A percentile compares a stretch with the other conserved stretches of the same genome.
phyloP scores from a whole-genome alignment of 768 basidiomycete genomes.

The Rhizopogon vulgaris region DNA sequence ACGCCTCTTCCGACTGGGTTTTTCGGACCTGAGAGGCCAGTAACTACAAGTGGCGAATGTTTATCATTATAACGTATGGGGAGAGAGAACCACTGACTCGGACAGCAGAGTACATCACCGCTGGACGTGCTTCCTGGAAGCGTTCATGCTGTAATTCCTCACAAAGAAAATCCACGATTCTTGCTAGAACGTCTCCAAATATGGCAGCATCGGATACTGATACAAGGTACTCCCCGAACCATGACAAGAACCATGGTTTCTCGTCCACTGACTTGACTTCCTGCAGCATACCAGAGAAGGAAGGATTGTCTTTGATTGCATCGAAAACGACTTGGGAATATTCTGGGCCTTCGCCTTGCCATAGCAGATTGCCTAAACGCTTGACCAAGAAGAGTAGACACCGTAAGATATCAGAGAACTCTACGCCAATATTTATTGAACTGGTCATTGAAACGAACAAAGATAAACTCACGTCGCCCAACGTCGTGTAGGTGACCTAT shows the following conservation, averaged over 20 bases:
- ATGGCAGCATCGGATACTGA: conserved; percentile 43
- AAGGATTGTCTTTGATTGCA: conserved; percentile 72
- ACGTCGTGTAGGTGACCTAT: conserved; percentile 54
- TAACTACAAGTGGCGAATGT: conserved; percentile 20
- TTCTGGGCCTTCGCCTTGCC: conserved; percentile 66
- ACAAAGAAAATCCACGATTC: conserved; percentile 66
- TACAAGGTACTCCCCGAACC: conserved; percentile 60
- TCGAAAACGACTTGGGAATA: conserved; percentile 79
- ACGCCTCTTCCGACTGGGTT: conserved; percentile 20
- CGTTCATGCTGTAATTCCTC: conserved; percentile 79
- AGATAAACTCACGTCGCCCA: conserved; percentile 49
- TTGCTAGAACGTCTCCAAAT: conserved; percentile 67
- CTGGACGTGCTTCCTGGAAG: conserved; percentile 52
- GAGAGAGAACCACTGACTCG: conserved; percentile 42
- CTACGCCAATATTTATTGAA: conserved; percentile 27
- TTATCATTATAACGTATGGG: not conserved
- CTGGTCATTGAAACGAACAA: conserved; percentile 2
- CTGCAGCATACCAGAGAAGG: conserved; percentile 43
- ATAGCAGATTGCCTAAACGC: conserved; percentile 50
- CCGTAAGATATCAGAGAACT: conserved; percentile 53
- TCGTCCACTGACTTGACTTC: conserved; percentile 25
- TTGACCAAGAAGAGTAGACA: conserved; percentile 57
- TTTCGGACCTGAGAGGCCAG: conserved; percentile 29
- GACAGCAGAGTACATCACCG: conserved; percentile 53
- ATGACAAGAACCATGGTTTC: conserved; percentile 47